A percentile compares a stretch with the other conserved stretches of the same genome.
Conservation (phyloP, 2,329 filamentous ascomycete species). For the Chalaropsis thielavioides region DNA sequence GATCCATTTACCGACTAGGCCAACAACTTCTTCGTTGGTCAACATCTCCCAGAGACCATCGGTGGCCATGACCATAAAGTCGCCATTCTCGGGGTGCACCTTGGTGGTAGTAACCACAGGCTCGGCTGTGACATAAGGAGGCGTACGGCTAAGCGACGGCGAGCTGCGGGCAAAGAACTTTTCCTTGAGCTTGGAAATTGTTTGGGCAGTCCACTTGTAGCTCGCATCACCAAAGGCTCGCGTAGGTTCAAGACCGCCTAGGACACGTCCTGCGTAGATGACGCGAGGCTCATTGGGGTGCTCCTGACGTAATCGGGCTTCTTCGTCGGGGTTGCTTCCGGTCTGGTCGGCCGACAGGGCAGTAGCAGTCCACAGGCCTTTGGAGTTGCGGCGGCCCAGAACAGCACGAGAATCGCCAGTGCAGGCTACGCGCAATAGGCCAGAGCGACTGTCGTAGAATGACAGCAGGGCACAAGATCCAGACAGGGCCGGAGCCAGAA, state of each 20-base stretch:
- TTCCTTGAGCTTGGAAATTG: slow-evolving; percentile 65
- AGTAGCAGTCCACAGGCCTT: slow-evolving; percentile 85
- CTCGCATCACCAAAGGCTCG: slow-evolving; percentile 91
- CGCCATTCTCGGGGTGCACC: slow-evolving; percentile 74
- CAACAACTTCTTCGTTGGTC: slow-evolving; percentile 94
- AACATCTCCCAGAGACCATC: slow-evolving; percentile 99
- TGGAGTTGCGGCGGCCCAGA: slow-evolving; percentile 60
- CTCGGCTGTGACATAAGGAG: slow-evolving; percentile 94
- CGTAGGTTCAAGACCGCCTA: slow-evolving; percentile 83
- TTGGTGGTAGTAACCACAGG: slow-evolving; percentile 88
- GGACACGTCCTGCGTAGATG: slow-evolving; percentile 73
- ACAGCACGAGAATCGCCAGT: slow-evolving; percentile 95
- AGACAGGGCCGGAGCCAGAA: slow-evolving; percentile 82
- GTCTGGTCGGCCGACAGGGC: slow-evolving; percentile 88
- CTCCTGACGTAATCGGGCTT: slow-evolving; percentile 62
- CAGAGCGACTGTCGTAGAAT: slow-evolving; percentile 82
- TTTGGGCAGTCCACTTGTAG: slow-evolving; percentile 89
- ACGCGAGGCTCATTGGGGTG: slow-evolving; percentile 85
- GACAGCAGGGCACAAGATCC: slow-evolving; percentile 94
- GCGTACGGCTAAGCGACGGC: slow-evolving; percentile 66
- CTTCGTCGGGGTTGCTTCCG: slow-evolving; percentile 74
- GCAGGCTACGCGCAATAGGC: slow-evolving; percentile 82
- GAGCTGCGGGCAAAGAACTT: slow-evolving; percentile 79
- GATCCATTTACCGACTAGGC: slow-evolving; percentile 91
- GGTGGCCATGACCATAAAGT: slow-evolving; percentile 92